Conservation (phyloP, 2,329 filamentous ascomycete species). For the Ceratocystis harringtonii region DNA sequence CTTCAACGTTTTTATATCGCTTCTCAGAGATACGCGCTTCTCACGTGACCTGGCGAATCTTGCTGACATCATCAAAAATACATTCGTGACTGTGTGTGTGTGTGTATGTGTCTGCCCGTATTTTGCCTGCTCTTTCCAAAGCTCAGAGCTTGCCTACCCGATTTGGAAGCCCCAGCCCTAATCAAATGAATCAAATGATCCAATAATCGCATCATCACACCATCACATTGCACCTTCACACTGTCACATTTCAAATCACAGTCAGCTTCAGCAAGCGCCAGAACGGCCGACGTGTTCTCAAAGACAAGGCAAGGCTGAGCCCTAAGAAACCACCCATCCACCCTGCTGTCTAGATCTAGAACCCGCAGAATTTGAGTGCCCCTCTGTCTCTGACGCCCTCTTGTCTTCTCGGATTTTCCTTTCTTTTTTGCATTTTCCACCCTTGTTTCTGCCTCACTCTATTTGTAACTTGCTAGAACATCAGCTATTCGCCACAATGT, state of each 20-base stretch:
- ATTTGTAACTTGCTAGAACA: too few relatives aligned
- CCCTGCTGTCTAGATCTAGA: too few relatives aligned
- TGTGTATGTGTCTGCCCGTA: neutral
- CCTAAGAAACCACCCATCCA: neutral
- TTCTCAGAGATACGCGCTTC: neutral
- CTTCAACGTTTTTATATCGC: neutral
- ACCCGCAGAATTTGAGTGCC: neutral
- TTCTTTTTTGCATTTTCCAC: neutral
- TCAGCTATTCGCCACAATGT: conserved; percentile 31
- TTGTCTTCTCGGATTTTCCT: neutral
- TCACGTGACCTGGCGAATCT: neutral
- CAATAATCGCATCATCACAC: neutral
- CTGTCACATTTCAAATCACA: neutral
- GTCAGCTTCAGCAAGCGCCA: neutral
- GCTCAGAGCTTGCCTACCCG: neutral
- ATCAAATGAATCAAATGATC: neutral
- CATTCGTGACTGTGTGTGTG: neutral
- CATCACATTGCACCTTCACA: neutral
- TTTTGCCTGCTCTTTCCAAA: neutral
- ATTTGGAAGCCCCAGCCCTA: conserved; percentile 1
- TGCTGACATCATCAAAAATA: conserved; percentile 3
- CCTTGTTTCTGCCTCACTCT: neutral
- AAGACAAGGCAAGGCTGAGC: neutral
- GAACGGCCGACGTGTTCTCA: neutral
- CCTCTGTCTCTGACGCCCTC: neutral